phyloP scores from a whole-genome alignment of 2,329 filamentous ascomycete genomes.

The Fusarium abutilonis region DNA sequence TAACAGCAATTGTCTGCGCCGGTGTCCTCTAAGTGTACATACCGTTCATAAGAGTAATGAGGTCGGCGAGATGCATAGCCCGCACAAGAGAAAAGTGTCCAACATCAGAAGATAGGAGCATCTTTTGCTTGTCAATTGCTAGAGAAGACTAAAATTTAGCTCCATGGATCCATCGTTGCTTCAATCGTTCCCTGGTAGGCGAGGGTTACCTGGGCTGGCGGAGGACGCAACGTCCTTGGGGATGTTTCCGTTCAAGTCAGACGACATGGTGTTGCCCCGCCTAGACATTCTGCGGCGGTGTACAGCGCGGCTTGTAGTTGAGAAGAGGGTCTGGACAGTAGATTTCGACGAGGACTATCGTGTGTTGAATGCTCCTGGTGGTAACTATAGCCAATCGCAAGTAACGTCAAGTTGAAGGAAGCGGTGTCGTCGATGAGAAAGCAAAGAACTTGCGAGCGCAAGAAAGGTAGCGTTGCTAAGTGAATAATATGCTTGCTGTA shows the following conservation, averaged over 20 bases:
- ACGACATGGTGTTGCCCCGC: constrained; percentile 59
- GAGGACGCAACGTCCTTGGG: constrained; percentile 46
- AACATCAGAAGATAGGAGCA: constrained; percentile 73
- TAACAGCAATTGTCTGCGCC: not conserved
- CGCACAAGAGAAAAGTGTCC: constrained; percentile 78
- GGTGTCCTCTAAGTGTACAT: constrained; percentile 34
- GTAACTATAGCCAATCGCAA: constrained; percentile 15
- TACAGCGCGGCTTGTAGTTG: not conserved
- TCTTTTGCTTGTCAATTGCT: constrained; percentile 80
- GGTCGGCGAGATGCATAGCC: constrained; percentile 80
- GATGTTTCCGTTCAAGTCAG: constrained; percentile 43
- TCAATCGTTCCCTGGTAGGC: not conserved
- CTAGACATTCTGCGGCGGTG: constrained; percentile 66
- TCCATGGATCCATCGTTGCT: constrained; percentile 1
- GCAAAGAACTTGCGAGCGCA: constrained; percentile 1
- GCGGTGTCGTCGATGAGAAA: constrained; percentile 15
- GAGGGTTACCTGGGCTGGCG: constrained; percentile 51
- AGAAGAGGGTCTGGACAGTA: not conserved
- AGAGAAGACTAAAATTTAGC: constrained; percentile 8
- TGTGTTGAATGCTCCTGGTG: not conserved
- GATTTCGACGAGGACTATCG: not conserved
- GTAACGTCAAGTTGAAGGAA: constrained; percentile 9
- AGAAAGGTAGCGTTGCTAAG: not conserved
- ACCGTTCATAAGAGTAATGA: constrained; percentile 87
- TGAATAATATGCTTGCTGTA: not conserved